Evolutionary conservation across 495 filamentous ascomycete species (phyloP).

Genomic region (Darksidea phi): DNA sequence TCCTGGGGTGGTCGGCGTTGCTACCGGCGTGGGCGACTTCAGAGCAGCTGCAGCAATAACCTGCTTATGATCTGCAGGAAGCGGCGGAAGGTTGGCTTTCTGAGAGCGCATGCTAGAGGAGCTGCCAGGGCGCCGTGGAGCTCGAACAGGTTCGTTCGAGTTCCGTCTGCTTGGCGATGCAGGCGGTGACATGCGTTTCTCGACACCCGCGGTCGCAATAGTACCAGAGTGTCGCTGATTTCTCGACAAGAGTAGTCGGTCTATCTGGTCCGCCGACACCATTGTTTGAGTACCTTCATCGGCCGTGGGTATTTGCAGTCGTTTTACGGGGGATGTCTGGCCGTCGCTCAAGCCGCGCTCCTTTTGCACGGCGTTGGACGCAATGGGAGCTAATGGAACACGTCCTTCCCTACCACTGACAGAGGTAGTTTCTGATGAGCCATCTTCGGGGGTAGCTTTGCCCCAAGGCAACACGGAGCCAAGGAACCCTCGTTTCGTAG

Average conservation of each 20-base stretch:
- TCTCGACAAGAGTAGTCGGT: conserved; percentile 36
- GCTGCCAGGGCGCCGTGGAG: conserved; percentile 64
- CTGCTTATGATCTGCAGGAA: conserved; percentile 79
- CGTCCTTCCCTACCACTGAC: conserved; percentile 12
- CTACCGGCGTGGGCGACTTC: conserved; percentile 38
- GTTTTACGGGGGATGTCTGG: conserved; percentile 9
- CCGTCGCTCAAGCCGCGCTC: conserved; percentile 5
- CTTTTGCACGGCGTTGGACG: conserved; percentile 17
- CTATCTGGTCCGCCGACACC: conserved; percentile 43
- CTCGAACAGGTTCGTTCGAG: conserved; percentile 21
- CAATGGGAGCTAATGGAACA: conserved; percentile 15
- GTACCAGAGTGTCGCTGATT: conserved; percentile 12
- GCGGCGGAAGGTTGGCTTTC: conserved; percentile 61
- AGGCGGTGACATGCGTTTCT: conserved; percentile 31
- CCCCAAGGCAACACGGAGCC: conserved; percentile 20
- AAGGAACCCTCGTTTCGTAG: conserved; percentile 20
- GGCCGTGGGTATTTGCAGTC: conserved; percentile 5
- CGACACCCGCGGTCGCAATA: conserved; percentile 27
- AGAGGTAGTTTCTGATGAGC: neutral
- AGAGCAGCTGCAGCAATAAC: conserved; percentile 75
- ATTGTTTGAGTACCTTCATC: conserved; percentile 45
- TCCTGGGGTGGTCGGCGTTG: conserved; percentile 34
- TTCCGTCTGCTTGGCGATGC: conserved; percentile 18
- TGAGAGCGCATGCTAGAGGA: conserved; percentile 59
- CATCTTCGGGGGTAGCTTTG: neutral